A percentile compares a stretch with the other conserved stretches of the same genome.
Evolutionary conservation across 768 basidiomycete genomes (phyloP).

Genomic region (Amanita molliuscula): DNA sequence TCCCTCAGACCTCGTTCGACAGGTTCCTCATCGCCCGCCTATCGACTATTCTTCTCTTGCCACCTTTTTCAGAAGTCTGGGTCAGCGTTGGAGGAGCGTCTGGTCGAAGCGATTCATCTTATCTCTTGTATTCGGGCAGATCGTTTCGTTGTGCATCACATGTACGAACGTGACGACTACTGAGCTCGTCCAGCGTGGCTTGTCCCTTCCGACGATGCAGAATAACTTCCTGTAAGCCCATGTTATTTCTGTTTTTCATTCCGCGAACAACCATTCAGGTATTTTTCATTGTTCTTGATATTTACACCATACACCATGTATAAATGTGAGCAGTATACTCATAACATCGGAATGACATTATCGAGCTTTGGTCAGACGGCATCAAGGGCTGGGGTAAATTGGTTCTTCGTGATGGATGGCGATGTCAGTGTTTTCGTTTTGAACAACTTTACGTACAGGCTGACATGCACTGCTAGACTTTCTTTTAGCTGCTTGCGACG

Average conservation of each 20-base stretch:
- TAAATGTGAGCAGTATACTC: slow-evolving; percentile 42
- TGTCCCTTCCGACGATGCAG: slow-evolving; percentile 73
- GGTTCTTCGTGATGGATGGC: slow-evolving; percentile 73
- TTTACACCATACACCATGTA: slow-evolving; percentile 91
- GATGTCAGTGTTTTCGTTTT: slow-evolving; percentile 41
- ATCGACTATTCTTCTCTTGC: slow-evolving; percentile 54
- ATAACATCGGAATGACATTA: not conserved
- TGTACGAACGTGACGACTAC: slow-evolving; percentile 84
- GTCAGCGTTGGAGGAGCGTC: slow-evolving; percentile 55
- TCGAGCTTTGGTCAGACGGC: slow-evolving; percentile 43
- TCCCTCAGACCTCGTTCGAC: not conserved
- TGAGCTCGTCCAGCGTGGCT: slow-evolving; percentile 58
- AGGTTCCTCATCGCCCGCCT: slow-evolving; percentile 35
- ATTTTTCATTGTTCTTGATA: slow-evolving; percentile 61
- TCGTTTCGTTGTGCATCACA: slow-evolving; percentile 82
- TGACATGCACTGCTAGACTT: slow-evolving; percentile 38
- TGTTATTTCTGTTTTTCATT: not conserved
- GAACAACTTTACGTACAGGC: not conserved
- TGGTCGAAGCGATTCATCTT: slow-evolving; percentile 72
- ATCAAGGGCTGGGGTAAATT: slow-evolving; percentile 74
- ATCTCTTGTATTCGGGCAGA: slow-evolving; percentile 65
- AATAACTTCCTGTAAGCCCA: slow-evolving; percentile 68
- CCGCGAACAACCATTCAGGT: slow-evolving; percentile 31
- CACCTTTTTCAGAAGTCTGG: slow-evolving; percentile 44
- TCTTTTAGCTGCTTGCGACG: slow-evolving; percentile 70